Evolutionary conservation across 2,329 filamentous ascomycete species (phyloP).

Genomic region (Coniella lustricola): DNA sequence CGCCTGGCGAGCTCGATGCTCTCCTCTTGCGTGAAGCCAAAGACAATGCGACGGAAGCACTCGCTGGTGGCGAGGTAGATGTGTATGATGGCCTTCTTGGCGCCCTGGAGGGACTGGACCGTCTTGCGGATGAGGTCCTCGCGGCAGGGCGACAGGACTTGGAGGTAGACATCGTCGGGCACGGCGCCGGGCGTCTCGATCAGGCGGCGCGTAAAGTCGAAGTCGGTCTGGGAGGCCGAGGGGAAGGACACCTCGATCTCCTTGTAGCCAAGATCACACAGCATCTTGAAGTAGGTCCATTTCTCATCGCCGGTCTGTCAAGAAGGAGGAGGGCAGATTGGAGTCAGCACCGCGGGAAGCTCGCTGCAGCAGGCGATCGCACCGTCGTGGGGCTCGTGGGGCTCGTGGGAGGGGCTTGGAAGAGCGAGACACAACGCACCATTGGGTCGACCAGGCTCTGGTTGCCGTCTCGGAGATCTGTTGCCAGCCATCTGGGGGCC

Average conservation of each 20-base stretch:
- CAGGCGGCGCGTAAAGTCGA: constrained; percentile 84
- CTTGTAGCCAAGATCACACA: constrained; percentile 88
- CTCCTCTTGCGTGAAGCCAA: constrained; percentile 78
- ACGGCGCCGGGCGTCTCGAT: constrained; percentile 77
- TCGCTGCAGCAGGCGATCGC: background rate
- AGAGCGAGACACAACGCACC: constrained; percentile 51
- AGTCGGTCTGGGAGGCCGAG: constrained; percentile 90
- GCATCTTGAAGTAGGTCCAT: constrained; percentile 91
- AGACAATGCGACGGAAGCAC: constrained; percentile 89
- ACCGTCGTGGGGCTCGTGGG: no score
- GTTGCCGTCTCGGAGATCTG: constrained; percentile 86
- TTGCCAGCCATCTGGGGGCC: constrained; percentile 84
- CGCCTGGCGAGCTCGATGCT: constrained; percentile 73
- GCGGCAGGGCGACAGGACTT: constrained; percentile 87
- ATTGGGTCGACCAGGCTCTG: constrained; percentile 90
- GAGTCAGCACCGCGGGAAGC: no score
- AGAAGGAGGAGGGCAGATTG: background rate
- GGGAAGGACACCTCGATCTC: constrained; percentile 97
- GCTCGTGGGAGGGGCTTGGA: background rate
- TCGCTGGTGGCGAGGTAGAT: constrained; percentile 94
- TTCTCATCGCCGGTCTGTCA: constrained; percentile 85
- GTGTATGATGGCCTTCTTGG: constrained; percentile 91
- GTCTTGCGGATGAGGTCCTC: constrained; percentile 85
- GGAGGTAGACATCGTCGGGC: constrained; percentile 84
- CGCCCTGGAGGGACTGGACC: constrained; percentile 78